phyloP scores from a whole-genome alignment of 495 filamentous ascomycete species.

The Neurospora cerealis region DNA sequence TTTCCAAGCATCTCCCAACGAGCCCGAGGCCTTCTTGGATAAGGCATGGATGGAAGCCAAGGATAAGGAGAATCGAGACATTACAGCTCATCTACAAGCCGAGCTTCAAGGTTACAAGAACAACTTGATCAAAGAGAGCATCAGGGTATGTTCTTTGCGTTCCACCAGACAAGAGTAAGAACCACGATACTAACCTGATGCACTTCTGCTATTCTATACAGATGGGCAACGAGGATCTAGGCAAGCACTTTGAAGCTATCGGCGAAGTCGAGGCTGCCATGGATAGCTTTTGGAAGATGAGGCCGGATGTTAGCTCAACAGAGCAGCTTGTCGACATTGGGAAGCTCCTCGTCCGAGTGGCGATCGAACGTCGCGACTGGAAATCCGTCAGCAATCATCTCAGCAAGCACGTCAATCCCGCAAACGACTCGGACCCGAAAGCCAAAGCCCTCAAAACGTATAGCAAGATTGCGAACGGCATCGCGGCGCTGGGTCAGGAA shows the following conservation, averaged over 20 bases:
- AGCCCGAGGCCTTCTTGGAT: slow-evolving; percentile 59
- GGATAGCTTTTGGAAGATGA: slow-evolving; percentile 35
- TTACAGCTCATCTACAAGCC: slow-evolving; percentile 62
- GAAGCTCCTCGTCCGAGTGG: slow-evolving; percentile 32
- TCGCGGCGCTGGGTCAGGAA: slow-evolving; percentile 56
- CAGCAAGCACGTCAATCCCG: slow-evolving; percentile 46
- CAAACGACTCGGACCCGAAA: slow-evolving; percentile 39
- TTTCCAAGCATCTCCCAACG: slow-evolving; percentile 49
- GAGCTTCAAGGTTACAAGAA: slow-evolving; percentile 94
- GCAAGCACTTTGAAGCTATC: slow-evolving; percentile 34
- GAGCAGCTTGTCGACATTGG: slow-evolving; percentile 34
- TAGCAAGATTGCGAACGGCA: slow-evolving; percentile 54
- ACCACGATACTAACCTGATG: background rate
- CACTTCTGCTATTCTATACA: slow-evolving; percentile 2
- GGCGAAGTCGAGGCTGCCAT: slow-evolving; percentile 30
- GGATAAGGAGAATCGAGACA: slow-evolving; percentile 50
- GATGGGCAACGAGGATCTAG: slow-evolving; percentile 41
- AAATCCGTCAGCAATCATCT: slow-evolving; percentile 52
- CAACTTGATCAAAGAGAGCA: slow-evolving; percentile 95
- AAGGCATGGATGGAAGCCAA: slow-evolving; percentile 57
- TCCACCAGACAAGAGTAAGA: background rate
- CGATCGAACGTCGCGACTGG: slow-evolving; percentile 38
- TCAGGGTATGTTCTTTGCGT: slow-evolving; percentile 51
- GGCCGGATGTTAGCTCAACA: slow-evolving; percentile 34
- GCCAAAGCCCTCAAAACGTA: slow-evolving; percentile 55